A percentile compares a stretch with the other conserved stretches of the same genome.
Conservation (phyloP, 257 asterid genomes). For the Jacaranda mimosifolia region DNA sequence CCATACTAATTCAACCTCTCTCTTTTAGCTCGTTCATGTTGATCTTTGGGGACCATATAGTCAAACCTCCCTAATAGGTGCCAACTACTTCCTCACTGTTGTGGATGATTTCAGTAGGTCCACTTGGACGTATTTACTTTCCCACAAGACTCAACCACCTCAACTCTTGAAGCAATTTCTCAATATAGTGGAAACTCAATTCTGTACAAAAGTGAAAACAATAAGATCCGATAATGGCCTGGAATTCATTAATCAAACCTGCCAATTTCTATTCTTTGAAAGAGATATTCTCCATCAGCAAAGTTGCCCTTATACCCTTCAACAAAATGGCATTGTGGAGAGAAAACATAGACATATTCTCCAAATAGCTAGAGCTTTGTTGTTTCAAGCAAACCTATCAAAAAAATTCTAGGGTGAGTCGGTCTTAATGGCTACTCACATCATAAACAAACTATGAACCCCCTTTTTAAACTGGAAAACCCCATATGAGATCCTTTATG, state of each 20-base stretch:
- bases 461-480: neutral
- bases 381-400: neutral
- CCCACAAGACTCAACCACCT: neutral
- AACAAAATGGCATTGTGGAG: neutral
- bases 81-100: neutral
- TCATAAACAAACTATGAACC: neutral
- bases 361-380: neutral
- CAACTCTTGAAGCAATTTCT: neutral
- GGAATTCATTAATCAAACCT: neutral
- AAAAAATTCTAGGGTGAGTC: neutral
- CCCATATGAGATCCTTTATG: neutral
- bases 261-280: neutral
- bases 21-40: neutral
- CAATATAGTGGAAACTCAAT: neutral
- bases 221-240: neutral
- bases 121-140: neutral
- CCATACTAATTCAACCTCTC: neutral
- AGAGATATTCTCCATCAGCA: neutral
- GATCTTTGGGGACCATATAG: neutral
- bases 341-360: neutral
- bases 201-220: neutral
- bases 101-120: neutral
- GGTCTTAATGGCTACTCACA: neutral
- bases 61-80: neutral
- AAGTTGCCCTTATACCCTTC: neutral